phyloP scores from a whole-genome alignment of 2,329 filamentous ascomycete genomes.

The Aurifilum marmelostoma region DNA sequence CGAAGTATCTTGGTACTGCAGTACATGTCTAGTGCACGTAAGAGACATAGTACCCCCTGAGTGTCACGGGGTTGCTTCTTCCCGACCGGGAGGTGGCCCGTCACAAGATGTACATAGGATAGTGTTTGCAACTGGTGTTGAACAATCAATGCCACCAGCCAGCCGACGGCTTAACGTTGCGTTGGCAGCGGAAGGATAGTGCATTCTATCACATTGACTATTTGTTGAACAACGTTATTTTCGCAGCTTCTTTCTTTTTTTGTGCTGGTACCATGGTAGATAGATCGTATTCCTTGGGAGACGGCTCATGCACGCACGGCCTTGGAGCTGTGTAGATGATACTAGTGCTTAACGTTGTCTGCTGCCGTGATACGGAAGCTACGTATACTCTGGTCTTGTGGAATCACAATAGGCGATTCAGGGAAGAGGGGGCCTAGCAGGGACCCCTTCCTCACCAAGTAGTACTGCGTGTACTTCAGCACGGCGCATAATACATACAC shows the following conservation, averaged over 20 bases:
- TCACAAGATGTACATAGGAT: background rate
- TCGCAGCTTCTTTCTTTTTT: too few species aligned
- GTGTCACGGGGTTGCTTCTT: constrained; percentile 8
- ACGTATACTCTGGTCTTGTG: background rate
- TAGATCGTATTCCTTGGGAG: too few species aligned
- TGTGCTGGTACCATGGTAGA: too few species aligned
- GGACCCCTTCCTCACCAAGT: too few species aligned
- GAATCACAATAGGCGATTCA: background rate
- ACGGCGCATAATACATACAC: background rate
- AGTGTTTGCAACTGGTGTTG: background rate
- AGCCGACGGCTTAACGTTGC: background rate
- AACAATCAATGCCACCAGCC: background rate
- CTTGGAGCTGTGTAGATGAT: background rate
- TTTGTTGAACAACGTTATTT: too few species aligned
- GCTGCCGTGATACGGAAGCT: background rate
- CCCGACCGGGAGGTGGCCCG: constrained; percentile 10
- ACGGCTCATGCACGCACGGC: background rate
- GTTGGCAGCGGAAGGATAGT: background rate
- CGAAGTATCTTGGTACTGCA: background rate
- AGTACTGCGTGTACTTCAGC: too few species aligned
- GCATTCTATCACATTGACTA: background rate
- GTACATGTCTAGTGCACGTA: background rate
- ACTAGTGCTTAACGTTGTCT: background rate
- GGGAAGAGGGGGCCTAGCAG: background rate
- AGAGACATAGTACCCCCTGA: background rate